Evolutionary conservation across 352 stramenopile genomes (phyloP).

Genomic region (Phytophthora boehmeriae): DNA sequence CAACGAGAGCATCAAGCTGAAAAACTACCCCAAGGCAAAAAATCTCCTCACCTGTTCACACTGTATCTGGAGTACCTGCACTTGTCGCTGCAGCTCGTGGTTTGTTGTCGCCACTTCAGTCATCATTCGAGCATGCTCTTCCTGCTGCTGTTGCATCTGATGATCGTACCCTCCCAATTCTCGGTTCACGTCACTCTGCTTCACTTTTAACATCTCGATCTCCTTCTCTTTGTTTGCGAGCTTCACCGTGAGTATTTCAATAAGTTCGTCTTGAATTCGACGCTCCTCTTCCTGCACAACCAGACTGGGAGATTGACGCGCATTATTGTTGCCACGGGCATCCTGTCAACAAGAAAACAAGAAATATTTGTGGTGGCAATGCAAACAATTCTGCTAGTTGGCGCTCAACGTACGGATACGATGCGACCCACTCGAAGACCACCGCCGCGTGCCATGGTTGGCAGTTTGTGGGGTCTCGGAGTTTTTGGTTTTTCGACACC

Average conservation of each 20-base stretch:
- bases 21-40: not conserved
- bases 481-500: conserved; percentile 9
- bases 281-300: conserved; percentile 55
- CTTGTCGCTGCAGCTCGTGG: conserved; percentile 44
- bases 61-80: conserved; percentile 46
- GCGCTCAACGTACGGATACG: conserved; percentile 43
- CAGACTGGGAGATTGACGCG: conserved; percentile 11
- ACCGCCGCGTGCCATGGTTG: conserved; percentile 34
- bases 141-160: conserved; percentile 36
- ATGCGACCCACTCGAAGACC: conserved; percentile 58
- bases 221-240: conserved; percentile 73
- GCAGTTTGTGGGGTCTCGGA: conserved; percentile 27
- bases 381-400: not conserved
- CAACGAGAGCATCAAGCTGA: not conserved
- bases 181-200: conserved; percentile 30
- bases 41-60: conserved; percentile 37
- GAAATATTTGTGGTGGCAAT: not conserved
- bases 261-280: conserved; percentile 61
- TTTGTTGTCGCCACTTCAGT: conserved; percentile 34
- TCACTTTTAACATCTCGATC: conserved; percentile 48
- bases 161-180: conserved; percentile 29
- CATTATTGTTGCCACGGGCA: conserved; percentile 20
- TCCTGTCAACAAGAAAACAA: conserved; percentile 33
- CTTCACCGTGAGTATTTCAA: conserved; percentile 67
- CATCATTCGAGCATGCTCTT: conserved; percentile 17